Base-by-base conservation (phyloP, 208 protist species). In the Leishmania major region DNA sequence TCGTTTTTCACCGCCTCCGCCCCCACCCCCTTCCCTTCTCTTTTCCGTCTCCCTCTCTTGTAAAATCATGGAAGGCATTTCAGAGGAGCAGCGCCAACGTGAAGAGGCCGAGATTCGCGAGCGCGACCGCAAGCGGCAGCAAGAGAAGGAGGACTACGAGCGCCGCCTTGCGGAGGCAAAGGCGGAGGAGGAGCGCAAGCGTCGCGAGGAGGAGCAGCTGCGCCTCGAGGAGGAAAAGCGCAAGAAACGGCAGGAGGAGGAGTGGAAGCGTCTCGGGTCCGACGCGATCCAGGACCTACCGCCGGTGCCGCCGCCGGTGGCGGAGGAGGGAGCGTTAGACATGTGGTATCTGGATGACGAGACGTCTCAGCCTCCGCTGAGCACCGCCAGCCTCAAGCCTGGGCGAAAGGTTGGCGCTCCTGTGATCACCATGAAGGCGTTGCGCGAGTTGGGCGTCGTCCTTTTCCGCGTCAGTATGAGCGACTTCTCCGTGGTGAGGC, bases 281-380 rank as follows among this genome's bases (percentile, higher is more conserved):
- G 92, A 96, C 73, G 88, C 90, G 19, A 97, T 98, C 78, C 90
- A 95, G 55, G 88, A 92, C 35, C 91, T 98, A 25, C 92, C 92
- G 5, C 92, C 92, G 2, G 89, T 96, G 35, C 96, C 96, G 0
- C 77, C 94, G 3, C 92, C 94, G 7, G 78, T 95, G 5, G 82
- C 76, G 17, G 79, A 91, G 79, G 86, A 90, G 7, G 80, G 85
- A n/a, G 85, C 86, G 47, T 74, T 95, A 28, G 82, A 94, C 4
- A 92, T 92, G 72, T 98, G 96, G 96, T 94, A 95, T 66, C 85
- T 98, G 25, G 93, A 97, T 84, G 93, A 97, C n/a, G 93, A 92
- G 72, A 90, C 85, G 6, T 91, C 92, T 11, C 90, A 95, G 72
- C 89, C 93, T 3, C 70, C 87, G 10, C 87, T 97, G 17, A 82